phyloP scores from a whole-genome alignment of 2,329 filamentous ascomycete species.

The Penicillium sp. region DNA sequence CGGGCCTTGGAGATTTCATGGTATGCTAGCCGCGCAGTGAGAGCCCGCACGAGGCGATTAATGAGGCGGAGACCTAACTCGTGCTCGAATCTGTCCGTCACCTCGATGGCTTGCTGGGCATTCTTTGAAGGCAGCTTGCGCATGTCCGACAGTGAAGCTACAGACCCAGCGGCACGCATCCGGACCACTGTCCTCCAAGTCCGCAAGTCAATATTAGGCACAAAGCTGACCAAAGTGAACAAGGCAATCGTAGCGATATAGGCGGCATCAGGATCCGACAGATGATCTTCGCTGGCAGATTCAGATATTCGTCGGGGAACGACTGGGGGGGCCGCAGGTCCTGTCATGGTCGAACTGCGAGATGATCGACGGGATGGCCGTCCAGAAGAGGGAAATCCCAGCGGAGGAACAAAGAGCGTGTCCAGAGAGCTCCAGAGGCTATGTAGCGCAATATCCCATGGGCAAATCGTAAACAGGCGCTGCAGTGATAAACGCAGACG shows the following conservation, averaged over 20 bases:
- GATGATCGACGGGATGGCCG: slow-evolving; percentile 35
- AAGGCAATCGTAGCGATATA: slow-evolving; percentile 40
- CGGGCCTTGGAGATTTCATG: slow-evolving; percentile 48
- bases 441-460: slow-evolving; percentile 43
- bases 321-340: slow-evolving; percentile 20
- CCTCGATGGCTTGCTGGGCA: slow-evolving; percentile 34
- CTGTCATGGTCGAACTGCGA: slow-evolving; percentile 28
- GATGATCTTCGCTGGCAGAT: slow-evolving; percentile 30
- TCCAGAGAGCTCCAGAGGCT: slow-evolving; percentile 45
- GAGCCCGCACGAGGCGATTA: slow-evolving; percentile 50
- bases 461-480: slow-evolving; percentile 39
- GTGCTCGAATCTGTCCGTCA: slow-evolving; percentile 51
- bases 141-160: slow-evolving; percentile 41
- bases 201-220: slow-evolving; percentile 37
- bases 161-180: slow-evolving; percentile 42
- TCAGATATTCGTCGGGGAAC: slow-evolving; percentile 31
- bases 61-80: slow-evolving; percentile 53
- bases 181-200: slow-evolving; percentile 45
- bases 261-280: slow-evolving; percentile 42
- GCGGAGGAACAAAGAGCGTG: slow-evolving; percentile 41
- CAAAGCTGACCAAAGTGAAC: slow-evolving; percentile 39
- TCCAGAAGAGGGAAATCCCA: slow-evolving; percentile 33
- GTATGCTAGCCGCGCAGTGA: slow-evolving; percentile 52
- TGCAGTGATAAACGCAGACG: slow-evolving; percentile 37
- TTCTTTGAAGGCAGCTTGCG: slow-evolving; percentile 32